phyloP scores from a whole-genome alignment of 169 alveolate genomes.

The Plasmodium malariae region DNA sequence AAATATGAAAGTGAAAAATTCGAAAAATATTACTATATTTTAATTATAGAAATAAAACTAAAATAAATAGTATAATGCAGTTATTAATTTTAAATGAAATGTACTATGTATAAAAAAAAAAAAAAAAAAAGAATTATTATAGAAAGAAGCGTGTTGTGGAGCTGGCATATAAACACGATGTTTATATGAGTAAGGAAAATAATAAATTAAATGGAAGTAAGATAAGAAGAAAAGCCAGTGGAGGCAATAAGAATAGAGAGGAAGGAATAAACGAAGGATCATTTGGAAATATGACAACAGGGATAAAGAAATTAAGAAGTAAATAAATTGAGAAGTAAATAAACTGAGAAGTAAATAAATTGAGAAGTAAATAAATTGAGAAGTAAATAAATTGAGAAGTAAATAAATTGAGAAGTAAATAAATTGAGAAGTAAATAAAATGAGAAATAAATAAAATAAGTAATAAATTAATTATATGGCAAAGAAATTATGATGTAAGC shows the following conservation, averaged over 20 bases:
- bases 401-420: too few relatives aligned
- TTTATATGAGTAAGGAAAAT: neutral
- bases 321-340: too few relatives aligned
- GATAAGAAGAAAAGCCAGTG: neutral
- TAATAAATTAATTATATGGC: too few relatives aligned
- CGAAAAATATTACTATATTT: neutral
- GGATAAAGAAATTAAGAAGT: neutral
- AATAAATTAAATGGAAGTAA: neutral
- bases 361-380: too few relatives aligned
- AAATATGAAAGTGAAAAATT: neutral
- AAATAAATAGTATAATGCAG: neutral
- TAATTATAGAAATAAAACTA: conserved; percentile 9
- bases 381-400: too few relatives aligned
- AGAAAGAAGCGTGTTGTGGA: neutral
- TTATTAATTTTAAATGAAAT: conserved; percentile 11
- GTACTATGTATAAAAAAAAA: neutral
- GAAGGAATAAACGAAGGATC: neutral
- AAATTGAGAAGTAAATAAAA: too few relatives aligned
- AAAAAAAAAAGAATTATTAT: neutral
- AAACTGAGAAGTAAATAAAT: too few relatives aligned
- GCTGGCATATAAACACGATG: neutral
- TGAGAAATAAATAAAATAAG: too few relatives aligned
- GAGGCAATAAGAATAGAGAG: neutral
- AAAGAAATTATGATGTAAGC: too few relatives aligned
- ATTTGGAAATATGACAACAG: neutral